phyloP scores from a whole-genome alignment of 495 filamentous ascomycete species.

The Acidiella bohemica region DNA sequence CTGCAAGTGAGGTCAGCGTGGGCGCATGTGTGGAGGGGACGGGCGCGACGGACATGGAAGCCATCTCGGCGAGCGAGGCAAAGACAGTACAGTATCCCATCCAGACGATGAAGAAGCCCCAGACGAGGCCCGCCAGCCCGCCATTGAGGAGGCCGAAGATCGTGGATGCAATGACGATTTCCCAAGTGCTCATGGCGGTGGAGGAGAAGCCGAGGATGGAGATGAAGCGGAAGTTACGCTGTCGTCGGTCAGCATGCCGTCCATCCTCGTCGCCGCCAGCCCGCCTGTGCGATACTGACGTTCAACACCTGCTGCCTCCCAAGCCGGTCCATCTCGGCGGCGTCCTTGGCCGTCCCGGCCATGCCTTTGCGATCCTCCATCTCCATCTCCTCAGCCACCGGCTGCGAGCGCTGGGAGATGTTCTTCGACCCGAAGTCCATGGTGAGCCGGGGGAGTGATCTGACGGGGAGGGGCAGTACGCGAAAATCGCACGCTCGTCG shows the following conservation, averaged over 20 bases:
- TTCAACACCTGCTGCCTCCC: slow-evolving; percentile 6
- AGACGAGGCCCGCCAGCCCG: slow-evolving; percentile 16
- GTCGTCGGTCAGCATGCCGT: slow-evolving; percentile 2
- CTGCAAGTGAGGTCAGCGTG: neutral
- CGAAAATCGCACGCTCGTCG: too few species aligned
- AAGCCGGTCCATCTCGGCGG: slow-evolving; percentile 2
- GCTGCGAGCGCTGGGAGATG: neutral
- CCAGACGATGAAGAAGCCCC: slow-evolving; percentile 13
- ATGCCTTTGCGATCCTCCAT: slow-evolving; percentile 7
- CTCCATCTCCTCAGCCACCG: slow-evolving; percentile 2
- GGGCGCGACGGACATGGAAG: slow-evolving; percentile 10
- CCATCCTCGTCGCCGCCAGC: slow-evolving; percentile 12
- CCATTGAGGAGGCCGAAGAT: slow-evolving; percentile 12
- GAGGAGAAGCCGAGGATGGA: slow-evolving; percentile 40
- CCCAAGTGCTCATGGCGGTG: slow-evolving; percentile 40
- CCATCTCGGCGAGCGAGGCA: slow-evolving; percentile 13
- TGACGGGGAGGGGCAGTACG: neutral
- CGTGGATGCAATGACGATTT: slow-evolving; percentile 31
- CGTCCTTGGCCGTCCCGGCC: slow-evolving; percentile 5
- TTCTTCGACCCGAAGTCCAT: neutral
- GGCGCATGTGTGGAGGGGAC: neutral
- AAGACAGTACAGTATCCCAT: slow-evolving; percentile 7
- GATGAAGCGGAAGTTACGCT: slow-evolving; percentile 37
- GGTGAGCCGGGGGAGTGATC: neutral
- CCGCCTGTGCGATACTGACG: slow-evolving; percentile 35